These are phyloP conservation scores for Aureobasidium musti DNA, from an alignment of 2,329 filamentous ascomycete genomes.

Conservation along the genomic window DNA sequence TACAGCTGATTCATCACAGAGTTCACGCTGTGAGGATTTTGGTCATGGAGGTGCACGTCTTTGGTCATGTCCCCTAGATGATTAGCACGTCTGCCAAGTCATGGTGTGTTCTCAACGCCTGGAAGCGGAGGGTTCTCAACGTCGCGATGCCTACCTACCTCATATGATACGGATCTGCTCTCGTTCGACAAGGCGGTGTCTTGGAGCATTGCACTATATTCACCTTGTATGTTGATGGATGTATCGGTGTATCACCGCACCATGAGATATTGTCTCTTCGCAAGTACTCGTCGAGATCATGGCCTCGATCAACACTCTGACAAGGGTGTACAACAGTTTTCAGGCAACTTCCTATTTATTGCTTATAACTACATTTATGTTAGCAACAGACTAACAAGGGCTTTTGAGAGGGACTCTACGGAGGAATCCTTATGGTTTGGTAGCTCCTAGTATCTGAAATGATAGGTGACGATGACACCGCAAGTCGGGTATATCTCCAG, in stretches of 20 bases:
- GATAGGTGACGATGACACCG: too few species aligned
- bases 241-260: background rate
- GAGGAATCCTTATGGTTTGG: background rate
- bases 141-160: background rate
- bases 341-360: background rate
- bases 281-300: too few species aligned
- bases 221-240: background rate
- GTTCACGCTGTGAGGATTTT: background rate
- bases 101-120: background rate
- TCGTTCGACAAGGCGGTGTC: background rate
- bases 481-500: too few species aligned
- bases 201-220: background rate
- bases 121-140: background rate
- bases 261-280: background rate
- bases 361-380: background rate
- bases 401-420: too few species aligned
- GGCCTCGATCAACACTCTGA: too few species aligned
- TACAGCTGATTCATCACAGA: background rate
- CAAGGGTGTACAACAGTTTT: too few species aligned
- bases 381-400: background rate
- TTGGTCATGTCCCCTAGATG: background rate
- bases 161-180: background rate
- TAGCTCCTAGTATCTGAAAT: too few species aligned
- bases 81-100: constrained; percentile 3
- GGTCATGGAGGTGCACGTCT: background rate